Percentiles rank a stretch among this genome's conserved stretches.
Evolutionary conservation across 305 asterid genomes (phyloP).

Genomic region (Stenogyne calaminthoides): DNA sequence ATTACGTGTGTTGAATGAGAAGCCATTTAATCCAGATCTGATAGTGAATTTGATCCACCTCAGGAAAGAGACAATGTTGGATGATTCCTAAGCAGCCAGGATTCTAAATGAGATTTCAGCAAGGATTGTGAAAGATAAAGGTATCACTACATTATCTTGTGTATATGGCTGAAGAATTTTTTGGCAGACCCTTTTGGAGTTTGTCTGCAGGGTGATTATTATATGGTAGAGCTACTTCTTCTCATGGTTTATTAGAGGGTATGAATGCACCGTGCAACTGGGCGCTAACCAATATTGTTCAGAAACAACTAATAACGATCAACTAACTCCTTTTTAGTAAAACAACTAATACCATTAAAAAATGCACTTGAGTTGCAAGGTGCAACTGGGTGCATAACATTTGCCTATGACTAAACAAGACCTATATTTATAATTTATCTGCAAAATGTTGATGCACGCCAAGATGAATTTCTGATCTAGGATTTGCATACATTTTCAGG

Average conservation of each 20-base stretch:
- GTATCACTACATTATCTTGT: constrained; percentile 44
- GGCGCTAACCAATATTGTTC: too few species aligned
- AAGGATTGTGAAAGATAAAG: constrained; percentile 88
- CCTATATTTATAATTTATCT: constrained; percentile 8
- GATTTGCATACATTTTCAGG: constrained; percentile 25
- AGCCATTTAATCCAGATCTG: constrained; percentile 83
- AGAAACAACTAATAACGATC: too few species aligned
- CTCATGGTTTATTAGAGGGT: too few species aligned
- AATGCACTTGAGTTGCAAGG: too few species aligned
- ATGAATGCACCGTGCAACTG: too few species aligned
- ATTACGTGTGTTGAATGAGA: constrained; percentile 92
- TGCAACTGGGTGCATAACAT: too few species aligned
- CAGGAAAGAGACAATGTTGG: constrained; percentile 70
- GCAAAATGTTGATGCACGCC: not conserved
- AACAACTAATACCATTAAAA: too few species aligned
- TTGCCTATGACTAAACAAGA: not conserved
- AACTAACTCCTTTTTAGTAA: too few species aligned
- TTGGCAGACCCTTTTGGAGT: too few species aligned
- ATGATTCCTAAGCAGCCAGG: constrained; percentile 79
- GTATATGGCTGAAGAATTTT: too few species aligned
- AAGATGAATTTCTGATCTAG: constrained; percentile 17
- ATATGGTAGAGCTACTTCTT: too few species aligned
- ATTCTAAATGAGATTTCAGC: constrained; percentile 86
- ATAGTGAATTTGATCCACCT: constrained; percentile 79
- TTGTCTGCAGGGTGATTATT: too few species aligned